Evolutionary conservation across 257 asterid species (phyloP), one percentile per base, ranked within the genome.

Genomic region (Lavandula angustifolia): DNA sequence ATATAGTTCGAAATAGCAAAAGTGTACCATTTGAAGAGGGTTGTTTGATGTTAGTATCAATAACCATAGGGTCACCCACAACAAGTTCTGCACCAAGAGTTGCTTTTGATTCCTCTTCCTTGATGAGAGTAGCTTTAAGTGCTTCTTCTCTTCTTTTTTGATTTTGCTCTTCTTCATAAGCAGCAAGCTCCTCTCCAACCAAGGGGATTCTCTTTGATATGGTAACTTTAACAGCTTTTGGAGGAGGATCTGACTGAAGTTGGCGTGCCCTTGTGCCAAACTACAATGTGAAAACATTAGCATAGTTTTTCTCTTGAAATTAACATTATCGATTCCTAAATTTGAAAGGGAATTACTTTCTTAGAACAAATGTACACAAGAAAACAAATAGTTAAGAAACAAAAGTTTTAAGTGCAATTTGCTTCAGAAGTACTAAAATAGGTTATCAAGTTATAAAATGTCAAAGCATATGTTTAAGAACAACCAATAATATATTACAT

Each of bases 221-320:
- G 70, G 83, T 90, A 69, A 94, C 99, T 78, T 94, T 94, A 77
- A 94, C 99, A 75, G 95, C 97, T 86, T 86, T 90, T 53, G 99
- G 99, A 66, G 99, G 97, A 49, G 99, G 99, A 74, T 90, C 97
- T 57, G 99, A 86, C 82, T 94, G 97, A 82, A 94, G 99, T 86
- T 84, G 81, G 17, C 99, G 94, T 3, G 99, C 97, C 71, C 90
- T 72, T 38, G 99, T 94, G 71, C 76, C 95, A 84, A 84, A 94
- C 99, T 94, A 73, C 81, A 81, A 60, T 17, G 62, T 46, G 52
- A 61, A 79, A 60, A 55, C 52, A 32, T 49, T 52, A 62, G 67
- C 54, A 59, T 33, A 64, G 48, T 33, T 72, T 68, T 52, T 14
- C 14, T 16, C 10, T 59, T 53, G 9, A 38, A 6, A 3, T 17